Percentiles rank a stretch among this genome's conserved stretches.
Evolutionary conservation across 148 eudicot species (phyloP).

Genomic region (Amaranthus cruentus): DNA sequence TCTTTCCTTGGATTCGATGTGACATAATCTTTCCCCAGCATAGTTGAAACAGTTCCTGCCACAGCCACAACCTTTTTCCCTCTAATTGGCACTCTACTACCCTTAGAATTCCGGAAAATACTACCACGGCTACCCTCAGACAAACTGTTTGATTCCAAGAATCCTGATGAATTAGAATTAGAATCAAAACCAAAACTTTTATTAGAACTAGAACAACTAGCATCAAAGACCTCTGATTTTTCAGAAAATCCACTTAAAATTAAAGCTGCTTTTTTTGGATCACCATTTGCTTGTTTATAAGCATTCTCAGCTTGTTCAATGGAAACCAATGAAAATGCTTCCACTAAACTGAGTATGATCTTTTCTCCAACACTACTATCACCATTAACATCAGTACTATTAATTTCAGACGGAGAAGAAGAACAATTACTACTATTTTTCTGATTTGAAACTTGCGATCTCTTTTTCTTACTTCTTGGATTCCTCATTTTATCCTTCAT

Average conservation of each 20-base stretch:
- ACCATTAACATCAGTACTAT: neutral
- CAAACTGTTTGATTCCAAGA: constrained; percentile 13
- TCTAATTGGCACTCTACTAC: constrained; percentile 43
- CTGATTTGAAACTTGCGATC: constrained; percentile 31
- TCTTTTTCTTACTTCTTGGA: constrained; percentile 53
- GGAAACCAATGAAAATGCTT: constrained; percentile 59
- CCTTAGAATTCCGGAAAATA: constrained; percentile 20
- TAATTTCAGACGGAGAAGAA: neutral
- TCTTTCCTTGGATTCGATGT: constrained; percentile 39
- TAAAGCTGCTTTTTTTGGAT: constrained; percentile 56
- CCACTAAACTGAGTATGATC: constrained; percentile 37
- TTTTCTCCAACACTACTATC: constrained; percentile 25
- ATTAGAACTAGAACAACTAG: constrained; percentile 53
- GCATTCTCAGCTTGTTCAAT: constrained; percentile 56
- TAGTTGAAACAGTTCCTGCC: constrained; percentile 60
- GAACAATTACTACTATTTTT: constrained; percentile 2
- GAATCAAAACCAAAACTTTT: constrained; percentile 25
- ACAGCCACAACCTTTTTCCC: constrained; percentile 64
- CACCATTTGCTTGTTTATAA: constrained; percentile 51
- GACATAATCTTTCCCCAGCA: constrained; percentile 69
- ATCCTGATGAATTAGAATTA: constrained; percentile 29
- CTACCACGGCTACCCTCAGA: constrained; percentile 3
- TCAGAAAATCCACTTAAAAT: constrained; percentile 38
- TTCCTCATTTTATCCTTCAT: constrained; percentile 42
- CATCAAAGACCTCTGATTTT: constrained; percentile 25